Evolutionary conservation across 768 basidiomycete genomes (phyloP), one percentile per base, ranked within the genome.

Genomic region (Mycena sanguinolenta): DNA sequence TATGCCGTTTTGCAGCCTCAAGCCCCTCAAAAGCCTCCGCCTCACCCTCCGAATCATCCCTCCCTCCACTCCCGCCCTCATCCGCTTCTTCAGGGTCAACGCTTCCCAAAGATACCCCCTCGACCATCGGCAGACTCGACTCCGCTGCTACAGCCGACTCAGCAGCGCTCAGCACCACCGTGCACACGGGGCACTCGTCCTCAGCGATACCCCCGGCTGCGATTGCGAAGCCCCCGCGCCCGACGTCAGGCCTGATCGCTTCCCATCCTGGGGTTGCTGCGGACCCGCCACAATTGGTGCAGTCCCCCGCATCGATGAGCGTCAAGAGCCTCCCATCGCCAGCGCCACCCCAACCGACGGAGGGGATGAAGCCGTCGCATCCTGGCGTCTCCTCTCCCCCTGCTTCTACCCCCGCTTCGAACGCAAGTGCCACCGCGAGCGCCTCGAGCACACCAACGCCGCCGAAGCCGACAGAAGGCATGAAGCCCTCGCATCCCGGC

Each of bases 151-250:
- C 21, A 9, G 46, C 7, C 53, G 34, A 4, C n/a, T 32, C 58
- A 16, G 10, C 17, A 16, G 25, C 58, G 3, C 58, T 42, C 49
- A 58, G 44, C 44, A 52, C 46, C 14, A 50, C 17, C 3, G 57
- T 19, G 2, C 57, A 44, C 19, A 55, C 53, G 9, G 70, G 70
- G 13, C 69, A 70, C 58, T 46, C 58, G n/a, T 34, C 58, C 16
- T 39, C 63, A 3, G 19, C 58, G 1, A 42, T 46, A 30, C 25
- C 32, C 17, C 39, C 25, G 21, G 17, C 57, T 21, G 28, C 58
- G 7, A 28, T 46, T 21, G 28, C 58, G 7, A 28, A 7, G 9
- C 55, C 8, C 9, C 55, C 55, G 16, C 8, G n/a, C 10, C 10
- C 55, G 4, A 39, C 57, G 3, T 36, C 34, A 14, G 57, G 57